These are phyloP conservation scores for Elsinoe batatas DNA, from an alignment of 2,329 filamentous ascomycete genomes.

Conservation along the genomic window DNA sequence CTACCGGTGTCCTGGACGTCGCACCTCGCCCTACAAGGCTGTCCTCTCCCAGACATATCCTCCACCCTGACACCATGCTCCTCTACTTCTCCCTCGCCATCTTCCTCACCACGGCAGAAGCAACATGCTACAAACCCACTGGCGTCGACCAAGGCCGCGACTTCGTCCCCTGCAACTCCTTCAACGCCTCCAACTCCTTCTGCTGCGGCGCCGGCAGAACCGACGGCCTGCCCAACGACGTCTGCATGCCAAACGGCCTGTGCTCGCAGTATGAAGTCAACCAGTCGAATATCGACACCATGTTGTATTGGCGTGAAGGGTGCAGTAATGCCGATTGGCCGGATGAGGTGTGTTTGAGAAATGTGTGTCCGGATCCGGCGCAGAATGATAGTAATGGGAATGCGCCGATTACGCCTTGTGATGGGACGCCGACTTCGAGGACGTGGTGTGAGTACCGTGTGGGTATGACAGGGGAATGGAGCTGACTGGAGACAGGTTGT, in stretches of 20 bases:
- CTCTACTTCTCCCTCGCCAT: conserved; percentile 1
- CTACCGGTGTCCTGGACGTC: background rate
- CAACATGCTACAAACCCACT: conserved; percentile 6
- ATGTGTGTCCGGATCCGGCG: conserved; percentile 10
- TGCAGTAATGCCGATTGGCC: conserved; percentile 13
- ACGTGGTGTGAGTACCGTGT: conserved; percentile 8
- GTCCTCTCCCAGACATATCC: too few relatives aligned
- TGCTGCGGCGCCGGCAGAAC: conserved; percentile 9
- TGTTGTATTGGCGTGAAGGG: conserved; percentile 11
- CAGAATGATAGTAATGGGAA: conserved; percentile 11
- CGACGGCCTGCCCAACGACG: background rate
- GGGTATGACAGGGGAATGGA: background rate
- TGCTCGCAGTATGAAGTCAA: conserved; percentile 3
- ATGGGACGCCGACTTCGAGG: conserved; percentile 4
- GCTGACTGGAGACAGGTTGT: conserved; percentile 1
- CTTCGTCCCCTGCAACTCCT: conserved; percentile 12
- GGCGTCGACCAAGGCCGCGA: background rate
- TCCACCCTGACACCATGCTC: background rate
- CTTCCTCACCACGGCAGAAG: background rate
- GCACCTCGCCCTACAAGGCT: conserved; percentile 3
- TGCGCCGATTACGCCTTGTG: conserved; percentile 8
- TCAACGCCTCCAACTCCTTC: conserved; percentile 9
- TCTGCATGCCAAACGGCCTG: conserved; percentile 9
- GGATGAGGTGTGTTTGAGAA: conserved; percentile 9
- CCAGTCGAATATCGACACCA: conserved; percentile 1